Evolutionary conservation across 768 basidiomycete genomes (phyloP).

Genomic region (Neoboletus subvelutipes): DNA sequence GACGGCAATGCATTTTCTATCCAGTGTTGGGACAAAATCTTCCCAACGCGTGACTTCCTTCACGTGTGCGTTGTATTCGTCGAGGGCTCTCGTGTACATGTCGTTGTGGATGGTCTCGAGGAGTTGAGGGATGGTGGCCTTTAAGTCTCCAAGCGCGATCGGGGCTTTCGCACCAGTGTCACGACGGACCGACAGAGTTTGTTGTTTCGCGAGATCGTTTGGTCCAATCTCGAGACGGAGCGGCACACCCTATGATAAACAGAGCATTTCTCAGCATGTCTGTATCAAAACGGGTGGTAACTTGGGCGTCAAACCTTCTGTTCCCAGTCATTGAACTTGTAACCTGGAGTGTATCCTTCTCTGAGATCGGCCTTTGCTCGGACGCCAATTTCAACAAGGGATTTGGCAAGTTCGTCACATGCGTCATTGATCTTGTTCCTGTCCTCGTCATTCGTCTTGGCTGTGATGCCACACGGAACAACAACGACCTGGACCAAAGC

Average conservation of each 20-base stretch:
- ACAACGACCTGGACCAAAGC: constrained; percentile 90
- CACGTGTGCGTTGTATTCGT: constrained; percentile 67
- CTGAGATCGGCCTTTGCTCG: constrained; percentile 88
- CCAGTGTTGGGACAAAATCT: constrained; percentile 87
- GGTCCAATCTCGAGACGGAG: constrained; percentile 97
- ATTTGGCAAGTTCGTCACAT: constrained; percentile 75
- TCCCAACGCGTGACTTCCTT: constrained; percentile 84
- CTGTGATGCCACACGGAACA: constrained; percentile 94
- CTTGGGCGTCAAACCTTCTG: constrained; percentile 64
- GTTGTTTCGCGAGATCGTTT: constrained; percentile 79
- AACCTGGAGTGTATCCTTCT: constrained; percentile 97
- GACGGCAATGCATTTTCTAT: constrained; percentile 81
- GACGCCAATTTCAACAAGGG: constrained; percentile 69
- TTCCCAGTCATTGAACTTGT: constrained; percentile 99
- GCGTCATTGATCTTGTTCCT: constrained; percentile 70
- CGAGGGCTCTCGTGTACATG: constrained; percentile 81
- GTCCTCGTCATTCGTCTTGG: constrained; percentile 69
- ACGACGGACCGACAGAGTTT: constrained; percentile 83
- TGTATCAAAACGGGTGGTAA: neutral
- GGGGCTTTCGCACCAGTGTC: constrained; percentile 64
- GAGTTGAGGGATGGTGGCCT: constrained; percentile 53
- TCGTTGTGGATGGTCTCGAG: constrained; percentile 86
- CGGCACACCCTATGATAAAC: constrained; percentile 77
- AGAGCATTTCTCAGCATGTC: neutral
- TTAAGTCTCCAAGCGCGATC: constrained; percentile 50